These are phyloP conservation scores for Lodderomyces parapsilosis DNA, from an alignment of 1,139 yeast species.

Conservation along the genomic window DNA sequence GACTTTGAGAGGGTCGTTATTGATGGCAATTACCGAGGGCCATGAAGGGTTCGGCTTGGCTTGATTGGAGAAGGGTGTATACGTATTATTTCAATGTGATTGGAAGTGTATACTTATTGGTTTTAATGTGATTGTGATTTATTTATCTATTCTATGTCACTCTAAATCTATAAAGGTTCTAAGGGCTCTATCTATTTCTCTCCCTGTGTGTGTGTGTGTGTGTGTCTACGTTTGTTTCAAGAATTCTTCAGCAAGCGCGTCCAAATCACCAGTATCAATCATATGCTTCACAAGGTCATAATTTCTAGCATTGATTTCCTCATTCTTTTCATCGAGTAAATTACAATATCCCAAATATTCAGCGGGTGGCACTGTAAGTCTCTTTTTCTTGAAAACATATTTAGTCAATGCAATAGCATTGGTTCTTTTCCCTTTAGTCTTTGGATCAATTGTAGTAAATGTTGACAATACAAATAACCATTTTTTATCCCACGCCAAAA, in stretches of 20 bases:
- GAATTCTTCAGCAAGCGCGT: constrained; percentile 15
- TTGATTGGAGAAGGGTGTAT: no score
- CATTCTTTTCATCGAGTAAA: constrained; percentile 52
- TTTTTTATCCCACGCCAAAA: constrained; percentile 84
- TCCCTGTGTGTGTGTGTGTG: no score
- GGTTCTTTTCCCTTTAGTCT: constrained; percentile 20
- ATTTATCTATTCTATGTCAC: neutral
- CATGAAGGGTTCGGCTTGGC: constrained; percentile 96
- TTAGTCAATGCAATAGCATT: constrained; percentile 71
- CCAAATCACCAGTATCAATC: constrained; percentile 31
- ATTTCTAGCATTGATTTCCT: constrained; percentile 32
- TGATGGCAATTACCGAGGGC: constrained; percentile 91
- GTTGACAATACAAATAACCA: constrained; percentile 76
- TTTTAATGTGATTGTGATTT: neutral
- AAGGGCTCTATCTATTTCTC: no score
- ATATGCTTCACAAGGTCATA: constrained; percentile 29
- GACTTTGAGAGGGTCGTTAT: constrained; percentile 72
- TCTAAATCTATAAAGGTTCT: constrained; percentile 2
- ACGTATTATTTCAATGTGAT: no score
- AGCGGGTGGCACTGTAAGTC: constrained; percentile 67
- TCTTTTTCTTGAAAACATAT: constrained; percentile 74
- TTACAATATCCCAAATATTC: constrained; percentile 60
- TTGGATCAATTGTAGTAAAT: constrained; percentile 36
- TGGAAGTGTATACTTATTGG: neutral
- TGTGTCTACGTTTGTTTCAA: neutral